Conservation (phyloP, 805 yeast species). For the Henningerozyma blattae region DNA sequence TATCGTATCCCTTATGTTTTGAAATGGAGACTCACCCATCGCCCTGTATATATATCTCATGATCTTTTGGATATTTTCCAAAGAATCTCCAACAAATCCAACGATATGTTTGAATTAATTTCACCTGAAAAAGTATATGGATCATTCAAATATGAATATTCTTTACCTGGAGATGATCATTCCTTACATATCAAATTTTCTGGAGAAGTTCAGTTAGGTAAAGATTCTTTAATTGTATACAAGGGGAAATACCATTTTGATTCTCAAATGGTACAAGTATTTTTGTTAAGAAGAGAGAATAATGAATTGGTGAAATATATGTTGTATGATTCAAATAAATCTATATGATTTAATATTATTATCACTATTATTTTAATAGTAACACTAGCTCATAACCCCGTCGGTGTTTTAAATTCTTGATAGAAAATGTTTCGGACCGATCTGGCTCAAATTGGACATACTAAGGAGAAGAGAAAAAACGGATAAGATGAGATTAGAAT, state of each 20-base stretch:
- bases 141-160: constrained; percentile 19
- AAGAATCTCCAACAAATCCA: constrained; percentile 12
- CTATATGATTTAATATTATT: no score
- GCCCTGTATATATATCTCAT: constrained; percentile 11
- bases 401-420: background rate
- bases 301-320: constrained; percentile 19
- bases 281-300: constrained; percentile 17
- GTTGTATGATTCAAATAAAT: constrained; percentile 11
- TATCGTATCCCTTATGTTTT: constrained; percentile 14
- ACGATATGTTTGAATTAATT: constrained; percentile 16
- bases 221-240: constrained; percentile 14
- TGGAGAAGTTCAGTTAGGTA: constrained; percentile 17
- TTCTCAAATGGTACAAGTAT: constrained; percentile 19
- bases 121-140: constrained; percentile 16
- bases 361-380: no score
- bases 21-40: constrained; percentile 17
- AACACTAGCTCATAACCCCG: no score
- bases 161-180: constrained; percentile 15
- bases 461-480: no score
- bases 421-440: no score
- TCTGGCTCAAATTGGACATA: no score
- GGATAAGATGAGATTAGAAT: no score
- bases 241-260: constrained; percentile 23
- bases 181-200: constrained; percentile 20
- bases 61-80: constrained; percentile 8